Percentiles rank a stretch among this genome's conserved stretches.
Conservation (phyloP, 2,329 filamentous ascomycete genomes). For the Fusarium bulbicola region DNA sequence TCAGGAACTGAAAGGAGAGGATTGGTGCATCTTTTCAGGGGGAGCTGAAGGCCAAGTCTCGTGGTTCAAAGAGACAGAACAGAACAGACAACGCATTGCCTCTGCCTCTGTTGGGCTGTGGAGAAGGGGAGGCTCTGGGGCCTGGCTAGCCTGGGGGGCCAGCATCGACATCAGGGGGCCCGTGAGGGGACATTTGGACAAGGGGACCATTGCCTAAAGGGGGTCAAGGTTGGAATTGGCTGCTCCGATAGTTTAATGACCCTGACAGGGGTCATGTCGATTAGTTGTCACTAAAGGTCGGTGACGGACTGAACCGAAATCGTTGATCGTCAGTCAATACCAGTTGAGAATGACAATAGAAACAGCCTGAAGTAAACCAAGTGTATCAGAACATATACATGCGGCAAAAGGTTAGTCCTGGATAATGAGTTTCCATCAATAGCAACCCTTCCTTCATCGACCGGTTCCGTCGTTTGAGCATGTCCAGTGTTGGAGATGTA, state of each 20-base stretch:
- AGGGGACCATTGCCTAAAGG: slow-evolving; percentile 41
- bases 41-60: neutral
- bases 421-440: slow-evolving; percentile 14
- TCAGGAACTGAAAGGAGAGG: slow-evolving; percentile 7
- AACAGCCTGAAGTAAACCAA: neutral
- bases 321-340: neutral
- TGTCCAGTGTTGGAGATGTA: neutral
- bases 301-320: slow-evolving; percentile 1
- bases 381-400: neutral
- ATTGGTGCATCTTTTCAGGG: slow-evolving; percentile 25
- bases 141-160: neutral
- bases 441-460: neutral
- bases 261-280: slow-evolving; percentile 31
- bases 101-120: slow-evolving; percentile 2
- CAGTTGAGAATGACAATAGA: neutral
- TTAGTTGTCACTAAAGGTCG: slow-evolving; percentile 14
- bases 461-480: neutral
- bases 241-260: slow-evolving; percentile 50
- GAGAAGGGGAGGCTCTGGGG: slow-evolving; percentile 4
- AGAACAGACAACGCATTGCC: slow-evolving; percentile 11
- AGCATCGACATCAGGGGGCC: neutral
- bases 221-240: slow-evolving; percentile 46
- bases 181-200: slow-evolving; percentile 9
- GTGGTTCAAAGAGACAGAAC: slow-evolving; percentile 6
- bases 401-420: neutral